A percentile compares a stretch with the other conserved stretches of the same genome.
Conservation (phyloP, 1,284 basidiomycete genomes). For the Marasmius sp. region DNA sequence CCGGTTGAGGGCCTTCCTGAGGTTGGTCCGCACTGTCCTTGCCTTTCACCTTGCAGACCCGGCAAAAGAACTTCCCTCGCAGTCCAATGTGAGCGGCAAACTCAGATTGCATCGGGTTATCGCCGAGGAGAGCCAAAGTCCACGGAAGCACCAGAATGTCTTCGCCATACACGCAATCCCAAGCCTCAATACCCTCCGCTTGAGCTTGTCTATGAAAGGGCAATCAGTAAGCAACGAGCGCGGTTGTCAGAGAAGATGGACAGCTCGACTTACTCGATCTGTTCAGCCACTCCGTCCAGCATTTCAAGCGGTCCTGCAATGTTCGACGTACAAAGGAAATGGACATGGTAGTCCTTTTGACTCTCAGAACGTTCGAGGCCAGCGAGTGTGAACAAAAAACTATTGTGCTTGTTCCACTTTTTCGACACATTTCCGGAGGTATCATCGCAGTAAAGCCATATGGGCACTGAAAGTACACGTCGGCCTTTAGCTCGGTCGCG, state of each 20-base stretch:
- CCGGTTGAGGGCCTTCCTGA: no score
- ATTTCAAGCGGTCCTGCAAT: slow-evolving; percentile 41
- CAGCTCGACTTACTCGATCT: slow-evolving; percentile 23
- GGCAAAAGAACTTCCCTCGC: slow-evolving; percentile 5
- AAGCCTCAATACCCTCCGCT: slow-evolving; percentile 1
- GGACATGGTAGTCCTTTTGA: slow-evolving; percentile 31
- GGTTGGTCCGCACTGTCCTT: neutral
- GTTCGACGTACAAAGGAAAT: slow-evolving; percentile 43
- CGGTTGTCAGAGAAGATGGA: neutral
- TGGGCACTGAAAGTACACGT: neutral
- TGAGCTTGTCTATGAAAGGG: neutral
- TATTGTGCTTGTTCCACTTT: slow-evolving; percentile 14
- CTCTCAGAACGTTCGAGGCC: slow-evolving; percentile 19
- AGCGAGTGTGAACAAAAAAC: slow-evolving; percentile 17
- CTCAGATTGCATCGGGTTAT: slow-evolving; percentile 7
- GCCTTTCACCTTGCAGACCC: slow-evolving; percentile 1
- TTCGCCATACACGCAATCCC: slow-evolving; percentile 1
- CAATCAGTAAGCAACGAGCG: neutral
- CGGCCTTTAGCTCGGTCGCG: neutral
- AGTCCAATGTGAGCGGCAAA: slow-evolving; percentile 6
- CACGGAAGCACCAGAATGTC: slow-evolving; percentile 2
- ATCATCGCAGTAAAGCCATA: slow-evolving; percentile 14
- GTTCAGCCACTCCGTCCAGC: slow-evolving; percentile 34
- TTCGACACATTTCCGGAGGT: slow-evolving; percentile 14
- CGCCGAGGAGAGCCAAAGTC: slow-evolving; percentile 1